These are phyloP conservation scores for Adansonia gregorii DNA, from an alignment of 441 rosid genomes.

Conservation along the genomic window DNA sequence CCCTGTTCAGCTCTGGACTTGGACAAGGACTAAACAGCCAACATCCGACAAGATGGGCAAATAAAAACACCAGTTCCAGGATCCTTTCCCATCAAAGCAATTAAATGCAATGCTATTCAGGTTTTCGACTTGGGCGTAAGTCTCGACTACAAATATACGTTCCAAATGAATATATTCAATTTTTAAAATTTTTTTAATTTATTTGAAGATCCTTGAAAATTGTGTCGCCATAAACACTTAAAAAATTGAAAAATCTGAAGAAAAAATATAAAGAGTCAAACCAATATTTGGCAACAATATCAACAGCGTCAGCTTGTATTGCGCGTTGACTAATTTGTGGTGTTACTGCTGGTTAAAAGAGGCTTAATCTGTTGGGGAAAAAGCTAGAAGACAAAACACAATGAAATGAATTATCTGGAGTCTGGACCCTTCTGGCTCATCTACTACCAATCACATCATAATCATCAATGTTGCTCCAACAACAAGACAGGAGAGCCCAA, in stretches of 20 bases:
- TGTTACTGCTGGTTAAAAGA: not conserved
- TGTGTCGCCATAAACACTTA: no score
- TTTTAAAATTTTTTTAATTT: no score
- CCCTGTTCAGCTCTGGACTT: not conserved
- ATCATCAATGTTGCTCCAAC: not conserved
- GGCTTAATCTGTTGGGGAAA: not conserved
- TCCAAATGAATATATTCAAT: no score
- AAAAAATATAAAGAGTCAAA: not conserved
- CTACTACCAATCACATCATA: slow-evolving; percentile 21
- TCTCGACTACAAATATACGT: no score
- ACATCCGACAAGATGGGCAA: no score
- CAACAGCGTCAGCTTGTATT: not conserved
- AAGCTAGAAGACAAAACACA: not conserved
- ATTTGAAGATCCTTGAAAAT: no score
- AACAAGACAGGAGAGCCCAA: not conserved
- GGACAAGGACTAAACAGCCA: no score
- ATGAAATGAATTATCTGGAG: not conserved
- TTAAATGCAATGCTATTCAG: no score
- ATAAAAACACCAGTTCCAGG: no score
- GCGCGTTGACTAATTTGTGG: not conserved
- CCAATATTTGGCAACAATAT: no score
- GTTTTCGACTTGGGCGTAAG: no score
- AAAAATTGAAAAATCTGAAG: not conserved
- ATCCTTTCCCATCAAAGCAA: no score
- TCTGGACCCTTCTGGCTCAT: slow-evolving; percentile 6